Base-by-base conservation (phyloP, 768 basidiomycete genomes). In the Hemileccinum rubropunctum region DNA sequence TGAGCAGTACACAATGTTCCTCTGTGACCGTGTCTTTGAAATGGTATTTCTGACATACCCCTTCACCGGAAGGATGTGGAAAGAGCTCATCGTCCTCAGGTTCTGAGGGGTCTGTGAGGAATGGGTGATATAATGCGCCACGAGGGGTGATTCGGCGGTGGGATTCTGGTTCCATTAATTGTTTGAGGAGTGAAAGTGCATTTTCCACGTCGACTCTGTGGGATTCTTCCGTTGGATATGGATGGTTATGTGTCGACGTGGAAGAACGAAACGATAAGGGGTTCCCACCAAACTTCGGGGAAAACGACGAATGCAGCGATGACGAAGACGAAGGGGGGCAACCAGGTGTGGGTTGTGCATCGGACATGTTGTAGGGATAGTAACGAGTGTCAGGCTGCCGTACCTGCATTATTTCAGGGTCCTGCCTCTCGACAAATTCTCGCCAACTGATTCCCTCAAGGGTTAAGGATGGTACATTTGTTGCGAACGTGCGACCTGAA, bases 401-500 rank as follows among this genome's bases (percentile, higher is more conserved):
- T 1, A 82, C 80, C 18, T 74, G 73, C 48, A 76, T 73, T 32
- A 90, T 67, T 18, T 78, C 73, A 6, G 91, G 93, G 58, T 97
- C 95, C 50, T 88, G 82, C 42, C 70, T 77, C 60, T 83, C 78
- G 44, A 95, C 84, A 52, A 98, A 84, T 17, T 83, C 77, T 28
- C 73, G 72, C 83, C 95, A 89, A 36, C 82, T 66, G 10, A 80
- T 78, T 26, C 88, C 87, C 1, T 86, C 77, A 43, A 75, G 69
- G 7, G 82, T 76, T 14, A 97, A 71, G 14, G 84, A 79, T 4
- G 95, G 92, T 0, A 99, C 77, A 60, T 98, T 99, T n/a, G 91
- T 88, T 10, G 85, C 73, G 57, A 98, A 89, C 3, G 85, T 86
- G 26, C 97, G 88, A 64, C 90, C 95, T 98, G 54, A 20, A 48